A percentile compares a stretch with the other conserved stretches of the same genome.
Evolutionary conservation across 495 filamentous ascomycete genomes (phyloP).

Genomic region (Rhizodiscina lignyota): DNA sequence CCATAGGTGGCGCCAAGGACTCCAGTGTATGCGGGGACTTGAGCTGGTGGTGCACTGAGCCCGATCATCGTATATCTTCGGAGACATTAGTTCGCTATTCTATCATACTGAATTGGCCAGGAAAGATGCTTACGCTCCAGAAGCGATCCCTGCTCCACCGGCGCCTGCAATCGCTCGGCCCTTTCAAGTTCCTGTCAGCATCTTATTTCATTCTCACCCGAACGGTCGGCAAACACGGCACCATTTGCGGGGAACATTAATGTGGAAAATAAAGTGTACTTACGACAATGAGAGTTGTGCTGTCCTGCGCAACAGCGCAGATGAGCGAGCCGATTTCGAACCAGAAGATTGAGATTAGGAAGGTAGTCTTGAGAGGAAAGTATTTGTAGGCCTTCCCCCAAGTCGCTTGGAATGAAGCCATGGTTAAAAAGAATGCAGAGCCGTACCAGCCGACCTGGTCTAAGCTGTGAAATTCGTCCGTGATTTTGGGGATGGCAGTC

Average conservation of each 20-base stretch:
- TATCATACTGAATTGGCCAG: too few species aligned
- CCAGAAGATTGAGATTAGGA: constrained; percentile 12
- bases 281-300: constrained; percentile 6
- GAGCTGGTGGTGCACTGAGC: constrained; percentile 18
- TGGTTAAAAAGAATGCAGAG: constrained; percentile 15
- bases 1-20: constrained; percentile 24
- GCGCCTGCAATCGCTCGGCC: constrained; percentile 7
- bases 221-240: too few species aligned
- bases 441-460: constrained; percentile 15
- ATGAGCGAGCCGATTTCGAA: constrained; percentile 18
- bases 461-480: constrained; percentile 11
- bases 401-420: constrained; percentile 12
- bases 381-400: constrained; percentile 18
- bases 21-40: constrained; percentile 22
- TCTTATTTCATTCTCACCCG: too few species aligned
- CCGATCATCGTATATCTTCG: constrained; percentile 18
- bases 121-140: constrained; percentile 4
- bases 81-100: too few species aligned
- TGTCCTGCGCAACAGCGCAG: constrained; percentile 9
- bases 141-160: constrained; percentile 4
- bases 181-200: too few species aligned
- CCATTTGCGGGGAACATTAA: too few species aligned
- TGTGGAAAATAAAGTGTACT: too few species aligned
- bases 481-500: constrained; percentile 13
- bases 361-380: constrained; percentile 13